Percentiles rank a stretch among this genome's conserved stretches.
These are phyloP conservation scores for Salvia hispanica DNA, from an alignment of 257 asterid species.

Conservation along the genomic window DNA sequence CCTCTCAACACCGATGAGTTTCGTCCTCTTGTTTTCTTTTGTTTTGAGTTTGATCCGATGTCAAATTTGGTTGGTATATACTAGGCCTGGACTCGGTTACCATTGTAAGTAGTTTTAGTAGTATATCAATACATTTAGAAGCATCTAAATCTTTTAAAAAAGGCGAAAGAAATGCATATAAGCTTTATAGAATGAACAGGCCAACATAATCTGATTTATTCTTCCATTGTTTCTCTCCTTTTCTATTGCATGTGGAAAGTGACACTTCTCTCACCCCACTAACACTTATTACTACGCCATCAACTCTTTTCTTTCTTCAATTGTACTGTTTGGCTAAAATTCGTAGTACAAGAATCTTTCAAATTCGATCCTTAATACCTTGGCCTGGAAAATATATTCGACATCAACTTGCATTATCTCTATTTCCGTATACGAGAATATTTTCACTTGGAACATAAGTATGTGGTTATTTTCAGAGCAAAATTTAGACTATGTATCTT, in stretches of 20 bases:
- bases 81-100: not conserved
- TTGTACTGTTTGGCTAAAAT: too few species aligned
- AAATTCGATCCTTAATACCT: slow-evolving; percentile 28
- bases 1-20: not conserved
- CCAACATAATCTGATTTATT: slow-evolving; percentile 15
- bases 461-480: too few species aligned
- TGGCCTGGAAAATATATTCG: not conserved
- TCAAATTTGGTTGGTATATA: not conserved
- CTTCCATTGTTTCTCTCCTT: not conserved
- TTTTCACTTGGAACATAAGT: too few species aligned
- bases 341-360: slow-evolving; percentile 11
- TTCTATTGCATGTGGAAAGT: slow-evolving; percentile 41
- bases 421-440: slow-evolving; percentile 11
- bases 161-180: slow-evolving; percentile 37
- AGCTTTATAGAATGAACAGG: slow-evolving; percentile 32
- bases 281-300: not conserved
- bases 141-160: slow-evolving; percentile 40
- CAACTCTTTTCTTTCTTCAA: not conserved
- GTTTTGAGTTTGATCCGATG: not conserved
- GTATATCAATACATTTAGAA: slow-evolving; percentile 2
- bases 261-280: slow-evolving; percentile 10
- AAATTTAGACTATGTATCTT: too few species aligned
- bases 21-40: not conserved
- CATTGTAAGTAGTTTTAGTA: not conserved
- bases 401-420: slow-evolving; percentile 1